Evolutionary conservation across 1,284 basidiomycete genomes (phyloP).

Genomic region (Cutaneotrichosporon sp.): DNA sequence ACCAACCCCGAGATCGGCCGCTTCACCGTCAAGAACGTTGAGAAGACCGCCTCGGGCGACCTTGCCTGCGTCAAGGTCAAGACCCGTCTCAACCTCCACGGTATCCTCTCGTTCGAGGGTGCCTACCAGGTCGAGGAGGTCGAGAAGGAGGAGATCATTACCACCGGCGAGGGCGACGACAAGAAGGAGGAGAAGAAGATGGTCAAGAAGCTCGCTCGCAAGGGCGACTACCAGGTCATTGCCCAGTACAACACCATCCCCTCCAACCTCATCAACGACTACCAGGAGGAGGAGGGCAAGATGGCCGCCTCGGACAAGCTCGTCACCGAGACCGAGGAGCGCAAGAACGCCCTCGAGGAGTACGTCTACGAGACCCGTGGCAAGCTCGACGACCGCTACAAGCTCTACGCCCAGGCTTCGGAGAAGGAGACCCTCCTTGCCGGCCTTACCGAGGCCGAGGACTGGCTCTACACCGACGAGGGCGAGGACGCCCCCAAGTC

Average conservation of each 20-base stretch:
- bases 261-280: slow-evolving; percentile 61
- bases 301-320: slow-evolving; percentile 91
- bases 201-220: slow-evolving; percentile 70
- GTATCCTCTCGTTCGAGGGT: slow-evolving; percentile 78
- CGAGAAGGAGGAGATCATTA: slow-evolving; percentile 66
- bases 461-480: slow-evolving; percentile 94
- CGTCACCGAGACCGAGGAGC: slow-evolving; percentile 92
- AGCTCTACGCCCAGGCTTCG: slow-evolving; percentile 65
- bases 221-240: slow-evolving; percentile 75
- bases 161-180: slow-evolving; percentile 56
- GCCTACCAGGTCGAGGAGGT: slow-evolving; percentile 76
- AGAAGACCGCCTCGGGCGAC: slow-evolving; percentile 66
- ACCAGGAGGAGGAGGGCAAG: slow-evolving; percentile 76
- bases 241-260: slow-evolving; percentile 67
- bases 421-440: slow-evolving; percentile 76
- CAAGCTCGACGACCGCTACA: slow-evolving; percentile 86
- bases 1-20: slow-evolving; percentile 80
- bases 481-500: slow-evolving; percentile 94
- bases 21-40: slow-evolving; percentile 77
- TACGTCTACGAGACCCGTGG: slow-evolving; percentile 91
- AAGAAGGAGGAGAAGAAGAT: slow-evolving; percentile 69
- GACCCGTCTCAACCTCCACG: slow-evolving; percentile 80
- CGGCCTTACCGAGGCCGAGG: slow-evolving; percentile 74
- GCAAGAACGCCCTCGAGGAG: slow-evolving; percentile 95
- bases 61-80: slow-evolving; percentile 82